Evolutionary conservation across 306 rosid species (phyloP), one percentile per base, ranked within the genome.

Genomic region (Dalbergia cultrata): DNA sequence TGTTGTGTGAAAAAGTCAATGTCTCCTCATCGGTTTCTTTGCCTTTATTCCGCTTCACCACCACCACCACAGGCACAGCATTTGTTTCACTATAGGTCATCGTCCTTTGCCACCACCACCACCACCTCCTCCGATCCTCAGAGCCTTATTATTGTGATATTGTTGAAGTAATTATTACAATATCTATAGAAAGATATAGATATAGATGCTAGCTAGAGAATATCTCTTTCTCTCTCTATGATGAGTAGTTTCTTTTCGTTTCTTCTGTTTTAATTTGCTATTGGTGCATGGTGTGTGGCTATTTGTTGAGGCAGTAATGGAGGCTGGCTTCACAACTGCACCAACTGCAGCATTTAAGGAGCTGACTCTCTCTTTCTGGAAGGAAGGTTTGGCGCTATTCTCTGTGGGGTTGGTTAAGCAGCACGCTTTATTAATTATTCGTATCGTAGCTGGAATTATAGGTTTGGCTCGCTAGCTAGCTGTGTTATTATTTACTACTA

Each of bases 291-390:
- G 43, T 81, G 73, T 21, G 83, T 86, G 82, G 84, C 58, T 72
- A 72, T 16, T 37, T 37, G 83, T 79, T n/a, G 82, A 86, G 67
- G 87, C 64, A 79, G 83, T 85, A 75, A 86, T 76, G 83, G 60
- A 33, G 79, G 70, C 17, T 67, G 79, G 70, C 17, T 67, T 60
- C 82, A 75, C 88, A 88, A 83, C 90, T 81, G 88, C 87, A 84
- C 86, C 92, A 88, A 87, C 90, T 76, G 86, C 84, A 68, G 85
- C 89, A 89, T 85, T 89, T 86, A 88, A 86, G 82, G 80, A 75
- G 5, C 59, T 57, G 14, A 37, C 16, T 45, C 78, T 57, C 60
- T 37, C 79, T 59, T n/a, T 67, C 57, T 60, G 85, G 83, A 76
- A 56, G 85, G 83, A 76, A 56, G 79, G 41, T 10, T 59, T 70